A percentile compares a stretch with the other conserved stretches of the same genome.
Conservation (phyloP, 129 eudicot species). For the Gnaphalium uliginosum region DNA sequence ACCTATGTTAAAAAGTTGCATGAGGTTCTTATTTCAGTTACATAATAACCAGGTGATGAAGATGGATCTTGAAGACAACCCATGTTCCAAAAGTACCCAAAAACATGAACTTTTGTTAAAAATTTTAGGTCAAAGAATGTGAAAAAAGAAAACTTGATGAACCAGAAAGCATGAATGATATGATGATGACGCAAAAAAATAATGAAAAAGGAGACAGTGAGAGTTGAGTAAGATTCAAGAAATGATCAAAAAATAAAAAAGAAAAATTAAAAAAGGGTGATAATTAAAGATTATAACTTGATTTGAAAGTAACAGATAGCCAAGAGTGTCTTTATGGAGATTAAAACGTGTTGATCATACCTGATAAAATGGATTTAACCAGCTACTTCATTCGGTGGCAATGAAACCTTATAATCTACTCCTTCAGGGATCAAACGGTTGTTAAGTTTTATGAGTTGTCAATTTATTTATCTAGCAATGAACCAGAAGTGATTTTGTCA, state of each 20-base stretch:
- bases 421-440: not conserved
- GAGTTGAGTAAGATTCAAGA: constrained; percentile 62
- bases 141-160: constrained; percentile 49
- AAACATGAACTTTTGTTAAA: constrained; percentile 7
- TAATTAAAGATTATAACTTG: constrained; percentile 29
- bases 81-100: constrained; percentile 25
- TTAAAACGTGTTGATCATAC: constrained; percentile 47
- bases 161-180: constrained; percentile 51
- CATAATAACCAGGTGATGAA: not conserved
- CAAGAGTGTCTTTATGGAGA: constrained; percentile 23
- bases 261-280: not conserved
- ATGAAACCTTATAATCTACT: constrained; percentile 35
- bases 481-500: not conserved
- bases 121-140: constrained; percentile 26
- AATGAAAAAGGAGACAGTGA: constrained; percentile 24
- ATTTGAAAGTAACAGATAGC: constrained; percentile 38
- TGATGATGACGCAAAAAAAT: constrained; percentile 36
- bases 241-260: constrained; percentile 23
- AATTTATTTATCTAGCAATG: not conserved
- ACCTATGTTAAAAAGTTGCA: not conserved
- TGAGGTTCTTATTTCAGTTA: not conserved
- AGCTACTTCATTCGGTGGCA: constrained; percentile 28
- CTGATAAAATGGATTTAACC: constrained; percentile 33
- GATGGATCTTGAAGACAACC: constrained; percentile 21
- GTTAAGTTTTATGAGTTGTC: not conserved